Base-by-base conservation (phyloP, 2,329 filamentous ascomycete genomes). In the Aspergillus tanneri region DNA sequence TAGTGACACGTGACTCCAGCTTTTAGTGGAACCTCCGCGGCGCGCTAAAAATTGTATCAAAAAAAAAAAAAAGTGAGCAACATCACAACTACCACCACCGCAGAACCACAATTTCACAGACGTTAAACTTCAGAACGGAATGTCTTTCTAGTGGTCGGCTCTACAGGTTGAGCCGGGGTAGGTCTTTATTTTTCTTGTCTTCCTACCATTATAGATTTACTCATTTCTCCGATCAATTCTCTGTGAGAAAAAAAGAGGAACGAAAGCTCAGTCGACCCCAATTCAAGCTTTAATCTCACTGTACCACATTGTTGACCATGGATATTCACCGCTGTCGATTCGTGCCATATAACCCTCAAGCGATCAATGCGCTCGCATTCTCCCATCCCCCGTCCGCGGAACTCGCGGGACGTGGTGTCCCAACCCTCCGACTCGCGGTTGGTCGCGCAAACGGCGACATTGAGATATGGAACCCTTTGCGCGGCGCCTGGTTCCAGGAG, bases 311-410 rank as follows among this genome's bases (percentile, higher is more conserved):
- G 6, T 44, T 47, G 50, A 65, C 36, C 52, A 96, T 97, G 92
- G 92, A 97, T 73, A 86, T 99, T 67, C 93, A 99, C 77, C 89
- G 93, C 63, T 95, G 91, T 67, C 89, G 93, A 66, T 99, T 99
- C 74, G 87, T 99, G 60, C 88, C 88, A 32, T 97, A 88, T 72
- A 90, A 90, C 56, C 87, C 90, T 6, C 90, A 90, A 51, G 86
- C 90, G 49, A 96, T 99, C 72, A 97, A 96, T 73, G 86, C 90
- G 55, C 82, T 97, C 66, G 90, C 92, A 58, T 97, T 99, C 70
- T 96, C 93, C 5, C 88, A 96, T 67, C 78, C 87, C 16, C 77
- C 69, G 18, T 74, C 69, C 55, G 73, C 69, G 67, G 72, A 71
- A 58, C 62, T 67, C 55, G 57, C 65, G 21, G 69, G 69, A 56